Evolutionary conservation across 192 early-diverging fungal genomes (phyloP).

Genomic region (Coemansia sp.): DNA sequence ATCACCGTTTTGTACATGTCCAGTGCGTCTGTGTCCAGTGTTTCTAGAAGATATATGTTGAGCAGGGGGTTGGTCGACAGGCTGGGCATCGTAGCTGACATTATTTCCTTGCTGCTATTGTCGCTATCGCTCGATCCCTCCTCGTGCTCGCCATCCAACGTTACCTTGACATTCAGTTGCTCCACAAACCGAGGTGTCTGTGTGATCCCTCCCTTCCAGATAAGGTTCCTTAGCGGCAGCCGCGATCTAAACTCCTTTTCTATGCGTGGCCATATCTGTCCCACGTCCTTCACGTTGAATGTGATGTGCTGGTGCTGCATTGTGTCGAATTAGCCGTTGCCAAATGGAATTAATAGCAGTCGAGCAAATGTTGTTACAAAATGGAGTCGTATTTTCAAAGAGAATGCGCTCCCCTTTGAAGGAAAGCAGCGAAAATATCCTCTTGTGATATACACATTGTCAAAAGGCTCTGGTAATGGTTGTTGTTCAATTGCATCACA

Average conservation of each 20-base stretch:
- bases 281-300: slow-evolving; percentile 22
- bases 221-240: slow-evolving; percentile 79
- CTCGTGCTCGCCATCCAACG: slow-evolving; percentile 21
- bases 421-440: background rate
- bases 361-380: background rate
- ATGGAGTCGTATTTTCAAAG: background rate
- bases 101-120: slow-evolving; percentile 4
- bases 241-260: slow-evolving; percentile 63
- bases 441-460: background rate
- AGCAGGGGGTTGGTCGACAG: slow-evolving; percentile 20
- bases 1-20: slow-evolving; percentile 48
- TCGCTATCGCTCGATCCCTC: slow-evolving; percentile 4
- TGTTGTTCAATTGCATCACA: background rate
- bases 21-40: slow-evolving; percentile 21
- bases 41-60: slow-evolving; percentile 29
- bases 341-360: no score
- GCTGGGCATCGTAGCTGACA: slow-evolving; percentile 1
- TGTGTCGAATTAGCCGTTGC: no score
- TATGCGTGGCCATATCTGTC: slow-evolving; percentile 60
- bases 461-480: background rate
- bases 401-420: no score
- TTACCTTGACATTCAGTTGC: slow-evolving; percentile 61
- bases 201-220: slow-evolving; percentile 73
- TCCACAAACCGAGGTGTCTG: slow-evolving; percentile 62
- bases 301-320: slow-evolving; percentile 12